Percentiles rank a stretch among this genome's conserved stretches.
These are phyloP conservation scores for Pestalotiopsis sp. DNA, from an alignment of 2,329 filamentous ascomycete genomes.

Conservation along the genomic window DNA sequence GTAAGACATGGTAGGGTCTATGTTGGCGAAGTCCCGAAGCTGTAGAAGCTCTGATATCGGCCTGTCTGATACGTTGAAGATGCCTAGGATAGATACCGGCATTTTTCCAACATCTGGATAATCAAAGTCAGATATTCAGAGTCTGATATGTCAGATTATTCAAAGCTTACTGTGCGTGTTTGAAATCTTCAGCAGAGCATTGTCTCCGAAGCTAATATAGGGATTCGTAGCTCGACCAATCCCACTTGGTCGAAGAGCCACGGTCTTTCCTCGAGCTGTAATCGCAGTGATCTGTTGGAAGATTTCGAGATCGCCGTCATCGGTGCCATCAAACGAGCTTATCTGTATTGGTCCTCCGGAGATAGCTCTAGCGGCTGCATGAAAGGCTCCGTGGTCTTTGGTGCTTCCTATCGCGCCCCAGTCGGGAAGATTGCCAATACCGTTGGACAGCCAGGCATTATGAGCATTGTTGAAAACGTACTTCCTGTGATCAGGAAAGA, in stretches of 20 bases:
- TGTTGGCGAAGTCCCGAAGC: background rate
- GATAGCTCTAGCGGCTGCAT: background rate
- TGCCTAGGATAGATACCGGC: background rate
- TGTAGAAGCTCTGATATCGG: background rate
- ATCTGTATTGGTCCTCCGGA: background rate
- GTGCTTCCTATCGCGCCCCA: background rate
- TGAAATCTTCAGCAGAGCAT: background rate
- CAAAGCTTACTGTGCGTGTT: background rate
- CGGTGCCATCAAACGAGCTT: background rate
- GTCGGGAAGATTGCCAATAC: background rate
- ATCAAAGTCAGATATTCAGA: background rate
- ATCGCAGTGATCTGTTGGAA: background rate
- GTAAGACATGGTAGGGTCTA: background rate
- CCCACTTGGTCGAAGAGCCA: constrained; percentile 1
- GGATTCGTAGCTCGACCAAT: background rate
- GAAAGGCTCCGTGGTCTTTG: background rate
- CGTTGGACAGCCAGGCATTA: background rate
- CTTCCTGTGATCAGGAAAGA: background rate
- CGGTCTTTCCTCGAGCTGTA: background rate
- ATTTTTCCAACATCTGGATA: background rate
- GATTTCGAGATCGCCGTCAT: background rate
- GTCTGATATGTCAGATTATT: background rate
- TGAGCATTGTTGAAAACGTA: background rate
- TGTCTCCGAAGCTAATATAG: background rate
- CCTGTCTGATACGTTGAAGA: background rate